Evolutionary conservation across 2,329 filamentous ascomycete species (phyloP), one percentile per base, ranked within the genome.

Genomic region (Harringtonia aguacate): DNA sequence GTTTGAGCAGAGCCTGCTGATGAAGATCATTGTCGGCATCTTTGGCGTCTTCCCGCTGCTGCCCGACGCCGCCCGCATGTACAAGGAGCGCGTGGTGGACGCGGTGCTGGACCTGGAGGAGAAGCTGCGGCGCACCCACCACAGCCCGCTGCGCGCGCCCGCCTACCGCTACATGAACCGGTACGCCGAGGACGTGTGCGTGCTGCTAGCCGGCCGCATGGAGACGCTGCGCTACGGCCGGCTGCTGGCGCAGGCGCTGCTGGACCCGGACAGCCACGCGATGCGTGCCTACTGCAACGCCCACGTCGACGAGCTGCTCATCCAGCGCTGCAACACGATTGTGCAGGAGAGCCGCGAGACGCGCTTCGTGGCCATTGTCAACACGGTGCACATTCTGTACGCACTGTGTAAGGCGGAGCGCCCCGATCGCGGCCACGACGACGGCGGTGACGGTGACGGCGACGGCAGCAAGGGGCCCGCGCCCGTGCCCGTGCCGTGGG

Each of bases 31-130:
- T 31, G 85, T 88, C 3, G 86, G 90, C 0, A 94, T 97, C 43
- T 84, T 98, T 60, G 92, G 95, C 57, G 90, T 98, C 45, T 98
- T 98, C 61, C 89, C 97, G 59, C 73, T 98, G n/a, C 72, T 99
- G 5, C 92, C 94, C 0, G 75, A 86, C 0, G 87, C 87, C 10
- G 94, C 94, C 2, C 86, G 89, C 48, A 80, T 82, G 15, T 98
- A 98, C 60, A 88, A 97, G 62, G 86, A 89, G 48, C 79, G 85
- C 27, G 75, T 98, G 36, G 86, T 97, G 39, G 84, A 94, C 52
- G 86, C 84, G 41, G 86, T 94, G n/a, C 70, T 98, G 45, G 84
- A 88, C 35, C 71, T 99, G 0, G 92, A 99, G 61, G 77, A 83
- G 43, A 84, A 83, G 51, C 69, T 98, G 33, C 78, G 92, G 28